Percentiles rank a stretch among this genome's conserved stretches.
phyloP scores from a whole-genome alignment of 2,329 filamentous ascomycete species.

The Neofusicoccum umdonicola region DNA sequence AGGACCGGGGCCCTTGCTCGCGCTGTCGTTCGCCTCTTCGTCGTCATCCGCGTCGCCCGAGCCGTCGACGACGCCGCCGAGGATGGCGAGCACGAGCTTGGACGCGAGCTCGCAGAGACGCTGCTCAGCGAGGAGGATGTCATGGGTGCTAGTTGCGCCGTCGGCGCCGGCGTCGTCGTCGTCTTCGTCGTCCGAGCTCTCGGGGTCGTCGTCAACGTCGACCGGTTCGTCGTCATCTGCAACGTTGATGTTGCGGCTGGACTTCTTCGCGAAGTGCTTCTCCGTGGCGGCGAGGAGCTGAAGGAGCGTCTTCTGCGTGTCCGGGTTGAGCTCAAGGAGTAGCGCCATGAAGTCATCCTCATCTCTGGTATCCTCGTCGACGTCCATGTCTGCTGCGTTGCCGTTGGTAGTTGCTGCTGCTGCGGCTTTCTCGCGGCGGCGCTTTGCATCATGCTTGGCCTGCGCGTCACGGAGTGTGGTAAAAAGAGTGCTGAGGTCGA shows the following conservation, averaged over 20 bases:
- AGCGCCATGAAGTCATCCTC: conserved; percentile 58
- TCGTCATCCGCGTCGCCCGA: background rate
- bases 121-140: conserved; percentile 70
- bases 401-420: conserved; percentile 22
- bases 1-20: conserved; percentile 41
- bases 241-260: conserved; percentile 30
- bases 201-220: conserved; percentile 64
- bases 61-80: conserved; percentile 69
- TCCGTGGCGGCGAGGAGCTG: conserved; percentile 77
- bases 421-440: background rate
- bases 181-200: conserved; percentile 56
- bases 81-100: conserved; percentile 78
- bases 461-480: conserved; percentile 59
- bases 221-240: conserved; percentile 67
- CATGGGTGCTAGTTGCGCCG: conserved; percentile 55
- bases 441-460: conserved; percentile 28
- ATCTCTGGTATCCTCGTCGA: conserved; percentile 43
- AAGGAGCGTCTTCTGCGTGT: conserved; percentile 64
- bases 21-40: conserved; percentile 19
- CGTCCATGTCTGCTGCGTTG: conserved; percentile 17
- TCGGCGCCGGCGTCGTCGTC: conserved; percentile 38
- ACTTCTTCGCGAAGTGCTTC: conserved; percentile 54
- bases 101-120: conserved; percentile 80
- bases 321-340: conserved; percentile 65
- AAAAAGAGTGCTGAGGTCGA: conserved; percentile 81